phyloP scores from a whole-genome alignment of 352 stramenopile species.

The Pythium oligandrum region DNA sequence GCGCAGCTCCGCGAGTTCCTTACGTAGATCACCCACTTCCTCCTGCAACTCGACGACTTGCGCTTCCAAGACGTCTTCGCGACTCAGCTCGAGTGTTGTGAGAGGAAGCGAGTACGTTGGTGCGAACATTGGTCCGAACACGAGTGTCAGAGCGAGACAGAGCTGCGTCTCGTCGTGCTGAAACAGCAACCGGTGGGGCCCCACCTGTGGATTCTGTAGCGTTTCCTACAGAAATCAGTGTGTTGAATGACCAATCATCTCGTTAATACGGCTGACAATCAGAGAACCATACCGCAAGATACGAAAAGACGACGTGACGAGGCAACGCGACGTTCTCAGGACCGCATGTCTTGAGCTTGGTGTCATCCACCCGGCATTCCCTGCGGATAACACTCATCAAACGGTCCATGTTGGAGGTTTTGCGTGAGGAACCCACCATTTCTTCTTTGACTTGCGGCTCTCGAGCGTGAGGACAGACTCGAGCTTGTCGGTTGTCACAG shows the following conservation, averaged over 20 bases:
- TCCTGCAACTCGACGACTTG: conserved; percentile 10
- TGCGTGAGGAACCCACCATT: conserved; percentile 2
- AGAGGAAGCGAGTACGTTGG: conserved; percentile 2
- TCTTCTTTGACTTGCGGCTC: neutral
- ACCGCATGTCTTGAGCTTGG: neutral
- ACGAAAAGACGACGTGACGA: neutral
- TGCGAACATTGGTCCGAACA: conserved; percentile 5
- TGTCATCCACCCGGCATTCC: neutral
- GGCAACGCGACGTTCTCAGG: neutral
- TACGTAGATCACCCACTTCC: conserved; percentile 2
- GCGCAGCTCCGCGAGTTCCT: conserved; percentile 4
- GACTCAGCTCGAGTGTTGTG: neutral
- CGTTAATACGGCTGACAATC: neutral
- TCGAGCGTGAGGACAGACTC: conserved; percentile 7
- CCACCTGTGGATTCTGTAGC: neutral
- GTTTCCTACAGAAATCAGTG: conserved; percentile 2
- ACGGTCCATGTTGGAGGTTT: no score
- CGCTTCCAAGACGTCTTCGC: conserved; percentile 5
- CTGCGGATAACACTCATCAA: neutral
- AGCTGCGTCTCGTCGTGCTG: neutral
- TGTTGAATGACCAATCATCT: neutral
- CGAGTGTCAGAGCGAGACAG: conserved; percentile 4
- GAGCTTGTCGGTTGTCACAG: conserved; percentile 8
- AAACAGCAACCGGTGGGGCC: conserved; percentile 1
- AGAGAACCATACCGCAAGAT: neutral